Evolutionary conservation across 495 filamentous ascomycete species (phyloP).

Genomic region (Rusavskia elegans): DNA sequence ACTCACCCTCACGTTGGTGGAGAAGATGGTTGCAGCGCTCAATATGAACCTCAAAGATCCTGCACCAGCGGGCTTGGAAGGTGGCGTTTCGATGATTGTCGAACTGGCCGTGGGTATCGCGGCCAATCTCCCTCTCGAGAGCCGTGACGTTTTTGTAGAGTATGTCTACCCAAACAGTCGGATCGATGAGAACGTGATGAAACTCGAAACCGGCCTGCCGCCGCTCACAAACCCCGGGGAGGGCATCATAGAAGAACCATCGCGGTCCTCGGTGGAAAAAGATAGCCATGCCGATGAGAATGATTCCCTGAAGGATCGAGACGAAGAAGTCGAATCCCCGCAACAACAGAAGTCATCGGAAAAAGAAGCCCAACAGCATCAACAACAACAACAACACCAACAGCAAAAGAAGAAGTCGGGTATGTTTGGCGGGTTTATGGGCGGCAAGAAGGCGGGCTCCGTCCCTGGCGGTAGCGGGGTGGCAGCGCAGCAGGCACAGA

Average conservation of each 20-base stretch:
- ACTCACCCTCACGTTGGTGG: slow-evolving; percentile 52
- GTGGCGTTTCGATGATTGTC: slow-evolving; percentile 77
- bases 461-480: slow-evolving; percentile 9
- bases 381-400: not conserved
- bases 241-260: slow-evolving; percentile 21
- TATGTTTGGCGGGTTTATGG: slow-evolving; percentile 35
- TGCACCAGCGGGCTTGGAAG: slow-evolving; percentile 58
- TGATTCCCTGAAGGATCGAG: slow-evolving; percentile 6
- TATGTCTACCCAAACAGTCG: slow-evolving; percentile 62
- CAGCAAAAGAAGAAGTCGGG: slow-evolving; percentile 25
- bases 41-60: slow-evolving; percentile 60
- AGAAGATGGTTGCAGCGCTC: slow-evolving; percentile 52
- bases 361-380: not conserved
- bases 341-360: not conserved
- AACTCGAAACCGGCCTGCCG: slow-evolving; percentile 62
- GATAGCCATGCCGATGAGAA: slow-evolving; percentile 17
- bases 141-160: slow-evolving; percentile 73
- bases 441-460: slow-evolving; percentile 10
- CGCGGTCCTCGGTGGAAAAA: slow-evolving; percentile 15
- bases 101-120: slow-evolving; percentile 81
- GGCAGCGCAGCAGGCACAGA: slow-evolving; percentile 21
- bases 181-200: slow-evolving; percentile 62
- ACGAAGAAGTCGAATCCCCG: not conserved
- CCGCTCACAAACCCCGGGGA: slow-evolving; percentile 43
- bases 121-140: slow-evolving; percentile 76